phyloP scores from a whole-genome alignment of 129 eudicot genomes.

The Pulicaria dysenterica region DNA sequence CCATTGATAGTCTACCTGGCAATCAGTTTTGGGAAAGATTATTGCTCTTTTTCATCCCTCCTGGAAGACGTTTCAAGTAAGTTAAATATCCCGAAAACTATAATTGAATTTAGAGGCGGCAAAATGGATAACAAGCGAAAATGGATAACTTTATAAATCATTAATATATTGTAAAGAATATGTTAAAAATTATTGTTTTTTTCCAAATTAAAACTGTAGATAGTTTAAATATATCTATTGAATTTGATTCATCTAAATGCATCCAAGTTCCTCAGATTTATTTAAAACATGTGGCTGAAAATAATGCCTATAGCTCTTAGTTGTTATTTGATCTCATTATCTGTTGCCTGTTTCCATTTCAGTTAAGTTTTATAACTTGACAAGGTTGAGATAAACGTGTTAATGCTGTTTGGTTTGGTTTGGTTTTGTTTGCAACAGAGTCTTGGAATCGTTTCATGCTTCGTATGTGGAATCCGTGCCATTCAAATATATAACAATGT shows the following conservation, averaged over 20 bases:
- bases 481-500: constrained; percentile 56
- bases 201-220: too few species aligned
- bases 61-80: constrained; percentile 67
- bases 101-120: background rate
- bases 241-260: too few species aligned
- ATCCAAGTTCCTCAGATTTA: too few species aligned
- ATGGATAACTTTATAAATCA: background rate
- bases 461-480: constrained; percentile 70
- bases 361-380: background rate
- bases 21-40: constrained; percentile 77
- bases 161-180: too few species aligned
- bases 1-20: constrained; percentile 81
- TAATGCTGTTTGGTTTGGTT: constrained; percentile 20
- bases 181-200: too few species aligned
- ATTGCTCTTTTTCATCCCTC: constrained; percentile 62
- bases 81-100: background rate
- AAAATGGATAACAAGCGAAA: background rate
- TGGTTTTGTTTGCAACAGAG: constrained; percentile 43
- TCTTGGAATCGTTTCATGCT: constrained; percentile 58
- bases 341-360: background rate
- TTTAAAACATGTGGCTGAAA: too few species aligned
- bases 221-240: too few species aligned
- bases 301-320: too few species aligned
- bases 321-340: too few species aligned
- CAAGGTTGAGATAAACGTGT: background rate